Evolutionary conservation across 352 stramenopile genomes (phyloP), one percentile per base, ranked within the genome.

Genomic region (Phytophthora quininea): DNA sequence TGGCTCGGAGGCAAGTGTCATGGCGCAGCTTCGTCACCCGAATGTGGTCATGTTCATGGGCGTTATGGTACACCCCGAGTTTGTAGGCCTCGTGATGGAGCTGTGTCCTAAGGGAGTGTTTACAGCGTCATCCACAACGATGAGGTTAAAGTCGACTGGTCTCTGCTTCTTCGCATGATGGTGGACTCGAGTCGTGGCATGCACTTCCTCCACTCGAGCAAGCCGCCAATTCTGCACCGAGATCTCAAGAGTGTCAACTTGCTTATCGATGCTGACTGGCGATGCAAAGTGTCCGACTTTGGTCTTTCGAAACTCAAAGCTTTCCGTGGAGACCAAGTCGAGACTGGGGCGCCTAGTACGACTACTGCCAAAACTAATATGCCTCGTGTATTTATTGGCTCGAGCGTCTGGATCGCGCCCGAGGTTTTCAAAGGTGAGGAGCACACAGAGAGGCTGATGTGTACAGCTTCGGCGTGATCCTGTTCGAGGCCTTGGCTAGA

Each of bases 21-120:
- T 95, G 86, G 84, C 88, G 11, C 84, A 95, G 62, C 72, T 95
- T 6, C 83, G 84, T 14, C 86, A 95, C 69, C 84, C 84, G 48
- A 96, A 94, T 53, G 84, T 96, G 0, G 88, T 96, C 54, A 95
- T 97, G 83, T 96, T 96, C 68, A 94, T 97, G 86, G 90, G 90
- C 29, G 82, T 94, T 24, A 96, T 94, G 83, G 80, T 96, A 32
- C 86, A 94, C n/a, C 89, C 88, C 0, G 82, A 93, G 45, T 93
- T 92, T 32, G 85, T 96, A 30, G 86, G 88, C 0, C 60, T 97
- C 5, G 90, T 97, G 48, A 97, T 97, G 89, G 89, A 97, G 64
- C 77, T 96, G 24, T 95, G 90, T 47, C 84, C 87, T 2, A 93
- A 94, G 38, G 88, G 1, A 95, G 84, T n/a, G 77, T 96, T 15